Evolutionary conservation across 2,329 filamentous ascomycete species (phyloP), one percentile per base, ranked within the genome.

Genomic region (Raffaelea deltoideospora): DNA sequence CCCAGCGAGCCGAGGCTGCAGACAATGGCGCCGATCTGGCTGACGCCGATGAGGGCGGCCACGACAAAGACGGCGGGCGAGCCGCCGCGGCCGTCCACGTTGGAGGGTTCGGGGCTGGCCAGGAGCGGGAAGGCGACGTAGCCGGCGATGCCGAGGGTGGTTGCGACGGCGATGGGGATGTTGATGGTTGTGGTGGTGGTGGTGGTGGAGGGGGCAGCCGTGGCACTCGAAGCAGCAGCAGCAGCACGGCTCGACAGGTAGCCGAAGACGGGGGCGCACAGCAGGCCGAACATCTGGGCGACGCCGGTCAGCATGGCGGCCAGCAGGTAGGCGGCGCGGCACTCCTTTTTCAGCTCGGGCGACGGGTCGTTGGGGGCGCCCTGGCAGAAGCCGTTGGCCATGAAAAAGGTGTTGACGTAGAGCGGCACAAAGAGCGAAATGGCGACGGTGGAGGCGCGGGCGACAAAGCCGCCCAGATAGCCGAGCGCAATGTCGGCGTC

Each of bases 361-460:
- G 69, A 72, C 1, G 74, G 63, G 47, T 78, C 73, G 44, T 72
- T 63, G 1, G 75, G 74, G 0, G 67, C 70, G 14, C 72, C 72
- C 29, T 74, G 68, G 59, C 90, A 96, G 45, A 82, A 79, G 3
- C 85, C 87, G 37, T 79, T 79, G 34, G 65, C 63, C 44, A 88
- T 81, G 56, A 88, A 96, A 56, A 84, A 94, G 19, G 84, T 78
- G 53, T 96, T 96, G 48, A 95, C 76, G 52, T 82, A 92, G 2
- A 98, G 69, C 1, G 90, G 90, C 37, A 98, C 81, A 59, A 96
- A 98, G 6, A 96, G 71, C 1, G 85, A 92, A 45, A 98, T 93
- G 36, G 83, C 88, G 5, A 98, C 90, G 0, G 86, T 94, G 1
- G 87, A 95, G 8, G 90, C 87, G 38, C 90, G 76, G 10, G 87